Evolutionary conservation across 192 early-diverging fungal species (phyloP).

Genomic region (Tieghemiomyces parasiticus): DNA sequence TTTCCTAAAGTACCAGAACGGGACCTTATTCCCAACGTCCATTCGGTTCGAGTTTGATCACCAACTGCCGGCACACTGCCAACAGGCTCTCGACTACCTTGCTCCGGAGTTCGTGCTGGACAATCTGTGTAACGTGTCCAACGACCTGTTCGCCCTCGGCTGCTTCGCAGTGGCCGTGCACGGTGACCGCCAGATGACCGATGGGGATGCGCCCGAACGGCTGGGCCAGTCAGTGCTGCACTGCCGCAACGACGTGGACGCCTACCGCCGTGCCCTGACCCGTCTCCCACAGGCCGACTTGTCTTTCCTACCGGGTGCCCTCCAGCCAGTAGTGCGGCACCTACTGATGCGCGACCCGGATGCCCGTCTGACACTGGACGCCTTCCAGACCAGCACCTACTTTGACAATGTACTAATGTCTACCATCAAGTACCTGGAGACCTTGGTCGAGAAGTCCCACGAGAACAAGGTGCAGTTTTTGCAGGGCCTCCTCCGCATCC

Average conservation of each 20-base stretch:
- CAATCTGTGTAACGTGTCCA: slow-evolving; percentile 28
- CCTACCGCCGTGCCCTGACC: slow-evolving; percentile 40
- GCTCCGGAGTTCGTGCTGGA: slow-evolving; percentile 61
- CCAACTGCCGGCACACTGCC: slow-evolving; percentile 36
- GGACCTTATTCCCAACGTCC: slow-evolving; percentile 14
- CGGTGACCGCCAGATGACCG: slow-evolving; percentile 20
- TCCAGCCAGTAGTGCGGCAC: slow-evolving; percentile 28
- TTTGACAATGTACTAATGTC: slow-evolving; percentile 71
- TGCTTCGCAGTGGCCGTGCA: slow-evolving; percentile 60
- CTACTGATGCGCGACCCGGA: slow-evolving; percentile 37
- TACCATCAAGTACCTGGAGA: slow-evolving; percentile 64
- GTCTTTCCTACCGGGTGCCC: slow-evolving; percentile 32
- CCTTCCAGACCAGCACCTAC: slow-evolving; percentile 51
- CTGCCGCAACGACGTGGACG: slow-evolving; percentile 44
- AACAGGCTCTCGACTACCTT: slow-evolving; percentile 39
- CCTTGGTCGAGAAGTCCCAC: slow-evolving; percentile 57
- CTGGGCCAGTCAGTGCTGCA: slow-evolving; percentile 41
- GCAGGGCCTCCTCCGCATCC: slow-evolving; percentile 50
- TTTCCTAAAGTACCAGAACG: slow-evolving; percentile 27
- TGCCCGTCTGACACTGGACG: slow-evolving; percentile 36
- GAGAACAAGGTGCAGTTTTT: slow-evolving; percentile 70
- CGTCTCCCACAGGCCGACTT: slow-evolving; percentile 22
- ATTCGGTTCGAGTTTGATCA: slow-evolving; percentile 35
- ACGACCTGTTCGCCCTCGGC: slow-evolving; percentile 68
- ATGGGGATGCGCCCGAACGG: neutral